Base-by-base conservation (phyloP, 257 asterid species). In the Gentiana dahurica region DNA sequence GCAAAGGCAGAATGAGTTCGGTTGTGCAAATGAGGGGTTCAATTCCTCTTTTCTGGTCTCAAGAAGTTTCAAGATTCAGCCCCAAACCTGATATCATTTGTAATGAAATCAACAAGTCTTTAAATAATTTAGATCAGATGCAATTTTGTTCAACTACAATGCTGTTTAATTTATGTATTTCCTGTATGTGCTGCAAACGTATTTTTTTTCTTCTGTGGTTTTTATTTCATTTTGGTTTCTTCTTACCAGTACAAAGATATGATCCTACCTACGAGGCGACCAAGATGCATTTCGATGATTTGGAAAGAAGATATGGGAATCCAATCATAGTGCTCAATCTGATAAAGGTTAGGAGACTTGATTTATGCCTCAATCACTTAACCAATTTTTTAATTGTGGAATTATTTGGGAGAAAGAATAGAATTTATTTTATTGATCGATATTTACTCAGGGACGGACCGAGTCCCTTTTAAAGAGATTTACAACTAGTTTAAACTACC, bases 181-280 rank as follows among this genome's bases (percentile, higher is more conserved):
- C 4, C 45, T 8, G 8, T 39, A 39, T 4, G 45, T 4, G 45
- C 45, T 39, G 8, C 46, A 41, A 5, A 0, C 9, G 49, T 2
- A 6, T 3, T 15, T 49, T 13, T 60, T 56, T 11, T 58, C 15
- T 45, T 63, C n/a, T 49, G 57, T 41, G 48, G 54, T 48, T 11
- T 36, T 53, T 53, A 41, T 60, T 67, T 53, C 59, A 48, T 59
- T 32, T 69, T 64, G 65, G 46, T 8, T 65, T 62, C 71, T 62
- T 53, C 52, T 56, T 58, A 87, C 66, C 73, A 92, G 98, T 92
- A 77, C 95, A 88, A 82, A 85, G 98, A 77, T 92, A 92, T 75
- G 98, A 92, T 75, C 98, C 98, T 68, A 92, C 98, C 67, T 92
- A 92, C 61, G 98, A 92, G 82, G 93, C 98, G 71, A 92, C 98